A percentile compares a stretch with the other conserved stretches of the same genome.
Evolutionary conservation across 2,329 filamentous ascomycete species (phyloP).

Genomic region (Apiospora phragmitis): DNA sequence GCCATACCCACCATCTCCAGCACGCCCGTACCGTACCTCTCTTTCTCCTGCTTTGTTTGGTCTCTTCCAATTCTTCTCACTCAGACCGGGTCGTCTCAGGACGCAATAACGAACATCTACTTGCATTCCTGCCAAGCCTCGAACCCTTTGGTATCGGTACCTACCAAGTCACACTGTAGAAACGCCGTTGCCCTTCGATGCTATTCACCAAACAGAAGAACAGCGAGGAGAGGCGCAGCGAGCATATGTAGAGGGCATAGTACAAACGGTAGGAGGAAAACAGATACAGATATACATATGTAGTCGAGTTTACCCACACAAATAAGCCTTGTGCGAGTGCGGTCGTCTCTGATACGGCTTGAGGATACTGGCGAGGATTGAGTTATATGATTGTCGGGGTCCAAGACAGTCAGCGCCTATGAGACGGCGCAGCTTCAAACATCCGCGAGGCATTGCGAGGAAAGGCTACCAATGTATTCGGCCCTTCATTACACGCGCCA

Average conservation of each 20-base stretch:
- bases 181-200: neutral
- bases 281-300: neutral
- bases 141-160: neutral
- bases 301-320: neutral
- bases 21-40: neutral
- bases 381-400: constrained; percentile 5
- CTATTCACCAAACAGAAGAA: neutral
- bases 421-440: constrained; percentile 6
- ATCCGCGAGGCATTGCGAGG: constrained; percentile 3
- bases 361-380: neutral
- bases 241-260: neutral
- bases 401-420: constrained; percentile 7
- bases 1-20: constrained; percentile 16
- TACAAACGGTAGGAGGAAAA: neutral
- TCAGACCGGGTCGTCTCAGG: neutral
- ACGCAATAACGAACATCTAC: neutral
- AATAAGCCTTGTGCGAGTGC: neutral
- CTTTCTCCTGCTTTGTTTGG: neutral
- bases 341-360: neutral
- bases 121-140: neutral
- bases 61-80: neutral
- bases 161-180: neutral
- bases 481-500: constrained; percentile 7
- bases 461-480: constrained; percentile 4
- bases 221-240: neutral